Evolutionary conservation across 768 basidiomycete species (phyloP).

Genomic region (Leccinum olivaceopallidum): DNA sequence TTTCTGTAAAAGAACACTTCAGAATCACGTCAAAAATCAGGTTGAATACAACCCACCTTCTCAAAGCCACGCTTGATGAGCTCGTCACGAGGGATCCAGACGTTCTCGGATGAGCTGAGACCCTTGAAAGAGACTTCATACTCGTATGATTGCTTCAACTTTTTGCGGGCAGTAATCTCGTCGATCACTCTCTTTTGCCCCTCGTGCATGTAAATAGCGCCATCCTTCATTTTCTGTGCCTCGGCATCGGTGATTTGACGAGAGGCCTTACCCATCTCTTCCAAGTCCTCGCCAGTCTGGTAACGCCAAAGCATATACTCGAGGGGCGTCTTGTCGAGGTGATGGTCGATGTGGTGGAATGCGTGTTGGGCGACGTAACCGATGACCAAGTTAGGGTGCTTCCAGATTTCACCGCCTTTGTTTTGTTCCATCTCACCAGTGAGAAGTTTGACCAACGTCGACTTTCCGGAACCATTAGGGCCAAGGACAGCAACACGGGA

Average conservation of each 20-base stretch:
- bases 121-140: slow-evolving; percentile 97
- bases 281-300: slow-evolving; percentile 98
- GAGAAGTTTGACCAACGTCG: slow-evolving; percentile 94
- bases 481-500: slow-evolving; percentile 98
- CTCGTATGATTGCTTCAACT: slow-evolving; percentile 99
- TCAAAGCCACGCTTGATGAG: slow-evolving; percentile 98
- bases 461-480: slow-evolving; percentile 99
- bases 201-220: slow-evolving; percentile 79
- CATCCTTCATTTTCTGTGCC: slow-evolving; percentile 95
- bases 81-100: slow-evolving; percentile 96
- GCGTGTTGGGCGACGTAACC: slow-evolving; percentile 99
- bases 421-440: slow-evolving; percentile 97
- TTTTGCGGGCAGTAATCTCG: slow-evolving; percentile 89
- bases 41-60: slow-evolving; percentile 52
- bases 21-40: neutral
- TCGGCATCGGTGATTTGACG: slow-evolving; percentile 89
- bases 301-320: slow-evolving; percentile 99
- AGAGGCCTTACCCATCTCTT: slow-evolving; percentile 92
- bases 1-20: slow-evolving; percentile 52
- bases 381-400: slow-evolving; percentile 99
- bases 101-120: slow-evolving; percentile 95
- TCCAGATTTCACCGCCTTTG: slow-evolving; percentile 97
- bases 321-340: slow-evolving; percentile 97
- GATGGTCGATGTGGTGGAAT: slow-evolving; percentile 99
- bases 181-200: slow-evolving; percentile 96